A percentile compares a stretch with the other conserved stretches of the same genome.
These are phyloP conservation scores for Adenanthera pavonina DNA, from an alignment of 306 rosid species.

Conservation along the genomic window DNA sequence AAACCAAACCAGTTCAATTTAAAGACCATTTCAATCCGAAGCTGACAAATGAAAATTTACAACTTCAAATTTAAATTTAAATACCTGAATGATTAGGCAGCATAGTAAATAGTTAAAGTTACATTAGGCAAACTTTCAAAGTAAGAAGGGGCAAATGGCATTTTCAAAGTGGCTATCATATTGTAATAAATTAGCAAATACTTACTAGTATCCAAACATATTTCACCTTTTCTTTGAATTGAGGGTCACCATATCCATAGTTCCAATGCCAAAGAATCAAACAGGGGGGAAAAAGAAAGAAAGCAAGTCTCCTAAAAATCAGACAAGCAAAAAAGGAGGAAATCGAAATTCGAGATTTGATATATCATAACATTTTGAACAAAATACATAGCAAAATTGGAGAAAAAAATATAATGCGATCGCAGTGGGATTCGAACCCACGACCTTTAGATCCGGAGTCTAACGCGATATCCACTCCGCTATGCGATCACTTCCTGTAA, in stretches of 20 bases:
- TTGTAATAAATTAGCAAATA: background rate
- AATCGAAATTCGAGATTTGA: background rate
- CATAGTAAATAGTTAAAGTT: background rate
- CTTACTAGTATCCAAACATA: background rate
- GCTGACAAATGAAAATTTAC: background rate
- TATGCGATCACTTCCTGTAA: conserved; percentile 61
- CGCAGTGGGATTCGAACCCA: conserved; percentile 99
- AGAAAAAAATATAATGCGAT: conserved; percentile 37
- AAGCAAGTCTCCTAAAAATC: background rate
- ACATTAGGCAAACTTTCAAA: background rate
- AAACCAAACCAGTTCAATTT: background rate
- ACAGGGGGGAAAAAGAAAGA: background rate
- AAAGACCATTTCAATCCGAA: background rate
- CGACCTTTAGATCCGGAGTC: conserved; percentile 99
- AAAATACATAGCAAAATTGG: background rate
- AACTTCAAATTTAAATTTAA: background rate
- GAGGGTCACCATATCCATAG: background rate
- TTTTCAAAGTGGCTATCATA: background rate
- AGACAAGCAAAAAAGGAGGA: background rate
- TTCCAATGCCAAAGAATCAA: background rate
- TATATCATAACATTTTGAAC: background rate
- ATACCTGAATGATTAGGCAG: background rate
- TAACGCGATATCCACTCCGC: conserved; percentile 99
- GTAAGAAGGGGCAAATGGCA: background rate
- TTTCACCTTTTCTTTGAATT: background rate